A percentile compares a stretch with the other conserved stretches of the same genome.
These are phyloP conservation scores for Zygoascus tannicola DNA, from an alignment of 805 yeast species.

Conservation along the genomic window DNA sequence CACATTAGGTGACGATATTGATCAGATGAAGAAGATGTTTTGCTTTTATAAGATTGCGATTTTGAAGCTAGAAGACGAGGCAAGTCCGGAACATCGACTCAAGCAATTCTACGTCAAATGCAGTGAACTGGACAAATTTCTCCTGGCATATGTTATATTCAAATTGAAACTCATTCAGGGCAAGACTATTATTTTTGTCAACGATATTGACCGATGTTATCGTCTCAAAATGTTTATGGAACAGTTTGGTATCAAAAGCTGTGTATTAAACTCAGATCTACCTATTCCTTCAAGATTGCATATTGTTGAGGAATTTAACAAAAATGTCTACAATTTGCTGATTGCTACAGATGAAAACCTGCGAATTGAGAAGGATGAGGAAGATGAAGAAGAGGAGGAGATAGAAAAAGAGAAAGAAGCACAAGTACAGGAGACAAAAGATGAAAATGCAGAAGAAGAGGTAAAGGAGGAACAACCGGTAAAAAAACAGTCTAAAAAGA, in stretches of 20 bases:
- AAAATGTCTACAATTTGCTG: slow-evolving; percentile 71
- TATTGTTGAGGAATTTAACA: slow-evolving; percentile 91
- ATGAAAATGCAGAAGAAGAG: slow-evolving; percentile 11
- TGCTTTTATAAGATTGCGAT: slow-evolving; percentile 75
- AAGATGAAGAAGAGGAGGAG: slow-evolving; percentile 28
- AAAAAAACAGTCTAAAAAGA: slow-evolving; percentile 16
- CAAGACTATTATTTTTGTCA: slow-evolving; percentile 82
- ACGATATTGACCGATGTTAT: slow-evolving; percentile 91
- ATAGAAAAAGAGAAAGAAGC: slow-evolving; percentile 18
- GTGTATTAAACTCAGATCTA: slow-evolving; percentile 83
- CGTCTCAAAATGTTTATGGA: slow-evolving; percentile 82
- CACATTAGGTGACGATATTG: slow-evolving; percentile 79
- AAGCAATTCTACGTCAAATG: slow-evolving; percentile 82
- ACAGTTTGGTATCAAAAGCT: slow-evolving; percentile 85
- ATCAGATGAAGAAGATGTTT: slow-evolving; percentile 62
- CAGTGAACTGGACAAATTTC: slow-evolving; percentile 82
- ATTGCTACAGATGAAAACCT: slow-evolving; percentile 92
- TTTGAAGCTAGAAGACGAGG: slow-evolving; percentile 63
- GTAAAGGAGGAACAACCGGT: slow-evolving; percentile 17
- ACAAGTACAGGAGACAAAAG: slow-evolving; percentile 15
- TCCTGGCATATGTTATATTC: slow-evolving; percentile 83
- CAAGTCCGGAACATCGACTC: slow-evolving; percentile 43
- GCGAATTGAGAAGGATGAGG: slow-evolving; percentile 44
- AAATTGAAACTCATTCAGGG: slow-evolving; percentile 84
- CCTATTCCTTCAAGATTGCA: slow-evolving; percentile 91